These are phyloP conservation scores for Allomyces macrogynus DNA, from an alignment of 192 early-diverging fungal genomes.

Conservation along the genomic window DNA sequence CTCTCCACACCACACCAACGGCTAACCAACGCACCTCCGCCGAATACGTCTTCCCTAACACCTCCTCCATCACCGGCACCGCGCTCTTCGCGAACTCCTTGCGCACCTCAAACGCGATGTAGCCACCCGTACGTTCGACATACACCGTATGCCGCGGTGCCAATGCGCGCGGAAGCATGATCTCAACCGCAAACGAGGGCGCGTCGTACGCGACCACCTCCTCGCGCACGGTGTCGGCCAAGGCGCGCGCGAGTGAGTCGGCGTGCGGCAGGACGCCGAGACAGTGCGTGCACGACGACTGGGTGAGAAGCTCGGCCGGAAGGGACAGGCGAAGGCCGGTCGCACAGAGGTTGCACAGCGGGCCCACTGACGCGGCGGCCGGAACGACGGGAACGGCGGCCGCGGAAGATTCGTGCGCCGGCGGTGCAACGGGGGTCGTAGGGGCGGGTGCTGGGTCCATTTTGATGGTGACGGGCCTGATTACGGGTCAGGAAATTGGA, in stretches of 20 bases:
- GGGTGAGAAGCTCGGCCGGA: too few relatives aligned
- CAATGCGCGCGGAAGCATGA: neutral
- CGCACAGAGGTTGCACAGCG: too few relatives aligned
- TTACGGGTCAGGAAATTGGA: too few relatives aligned
- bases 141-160: neutral
- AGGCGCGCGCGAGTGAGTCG: neutral
- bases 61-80: neutral
- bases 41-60: neutral
- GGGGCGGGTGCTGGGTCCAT: too few relatives aligned
- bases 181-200: neutral
- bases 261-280: neutral
- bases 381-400: too few relatives aligned
- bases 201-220: neutral
- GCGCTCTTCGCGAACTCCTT: neutral
- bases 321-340: too few relatives aligned
- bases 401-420: too few relatives aligned
- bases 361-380: too few relatives aligned
- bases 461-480: too few relatives aligned
- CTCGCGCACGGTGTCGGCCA: neutral
- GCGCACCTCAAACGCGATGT: neutral
- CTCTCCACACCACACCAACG: neutral
- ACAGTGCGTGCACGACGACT: neutral
- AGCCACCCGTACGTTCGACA: neutral
- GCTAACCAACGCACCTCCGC: neutral
- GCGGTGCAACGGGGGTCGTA: too few relatives aligned